Conservation (phyloP, 2,329 filamentous ascomycete species). For the Daldinia eschscholtzii region DNA sequence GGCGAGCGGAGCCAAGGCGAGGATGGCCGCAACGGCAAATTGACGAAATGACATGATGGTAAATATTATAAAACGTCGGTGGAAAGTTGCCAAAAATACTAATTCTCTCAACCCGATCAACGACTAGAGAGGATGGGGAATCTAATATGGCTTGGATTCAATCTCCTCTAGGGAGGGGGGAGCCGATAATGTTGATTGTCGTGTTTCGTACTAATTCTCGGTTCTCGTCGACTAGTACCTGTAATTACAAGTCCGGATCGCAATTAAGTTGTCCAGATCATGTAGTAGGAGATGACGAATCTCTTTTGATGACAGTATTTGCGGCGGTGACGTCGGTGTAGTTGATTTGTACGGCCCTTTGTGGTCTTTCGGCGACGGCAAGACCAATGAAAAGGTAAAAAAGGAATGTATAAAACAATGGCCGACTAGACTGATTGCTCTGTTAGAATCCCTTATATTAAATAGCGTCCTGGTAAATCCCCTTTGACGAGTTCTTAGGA, state of each 20-base stretch:
- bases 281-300: constrained; percentile 31
- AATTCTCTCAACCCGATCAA: constrained; percentile 49
- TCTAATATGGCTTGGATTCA: constrained; percentile 22
- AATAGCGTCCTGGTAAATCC: constrained; percentile 8
- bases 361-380: constrained; percentile 18
- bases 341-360: constrained; percentile 30
- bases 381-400: constrained; percentile 25
- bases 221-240: constrained; percentile 31
- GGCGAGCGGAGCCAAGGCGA: constrained; percentile 47
- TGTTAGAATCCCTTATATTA: constrained; percentile 39
- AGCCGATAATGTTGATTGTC: constrained; percentile 21
- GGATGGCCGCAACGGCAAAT: constrained; percentile 46
- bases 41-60: constrained; percentile 49
- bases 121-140: constrained; percentile 46
- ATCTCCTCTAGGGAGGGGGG: constrained; percentile 36
- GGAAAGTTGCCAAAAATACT: constrained; percentile 26
- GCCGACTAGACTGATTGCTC: constrained; percentile 37
- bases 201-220: constrained; percentile 24
- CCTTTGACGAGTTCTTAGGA: constrained; percentile 22
- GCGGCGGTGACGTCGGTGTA: constrained; percentile 17
- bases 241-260: constrained; percentile 9
- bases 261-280: constrained; percentile 31
- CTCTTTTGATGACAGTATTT: constrained; percentile 37
- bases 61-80: constrained; percentile 32
- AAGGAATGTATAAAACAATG: constrained; percentile 42